Evolutionary conservation across 768 basidiomycete species (phyloP), one percentile per base, ranked within the genome.

Genomic region (Pleurotus platypus): DNA sequence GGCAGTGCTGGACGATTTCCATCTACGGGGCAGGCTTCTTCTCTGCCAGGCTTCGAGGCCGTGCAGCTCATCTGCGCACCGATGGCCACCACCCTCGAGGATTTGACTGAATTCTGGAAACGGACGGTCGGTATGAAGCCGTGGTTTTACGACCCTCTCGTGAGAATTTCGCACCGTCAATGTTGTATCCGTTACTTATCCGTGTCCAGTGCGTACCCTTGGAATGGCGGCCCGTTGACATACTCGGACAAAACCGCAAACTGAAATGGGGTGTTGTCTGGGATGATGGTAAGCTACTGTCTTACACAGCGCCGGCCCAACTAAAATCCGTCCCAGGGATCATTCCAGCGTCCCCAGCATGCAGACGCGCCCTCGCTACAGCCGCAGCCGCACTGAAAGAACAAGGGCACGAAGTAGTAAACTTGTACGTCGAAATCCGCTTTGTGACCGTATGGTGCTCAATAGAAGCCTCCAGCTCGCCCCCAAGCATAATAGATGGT

Each of bases 111-210:
- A 55, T 84, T 88, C 66, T 88, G 83, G 83, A 80, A 80, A 60
- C 75, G 82, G 12, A 73, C 89, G 6, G 74, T 87, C 18, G 70
- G 70, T 46, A 82, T 81, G 68, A 78, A 79, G 55, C 85, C 87
- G 13, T 89, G 86, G 85, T 73, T 76, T 13, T 87, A 88, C 58
- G 88, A 89, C 63, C 79, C 83, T 57, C 79, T 78, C 2, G 81
- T 80, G 60, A 54, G 74, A 60, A 48, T 20, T 48, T 26, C 35
- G 13, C 57, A 4, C 18, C 16, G 26, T 22, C n/a, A 7, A 30
- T 46, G 26, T 39, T 60, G 65, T 63, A 2, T 68, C 64, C 35
- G 51, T 67, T 13, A 62, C 68, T 39, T 74, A 66, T 67, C 60
- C 64, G 55, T 63, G 69, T 5, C 24, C 55, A 82, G 81, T 81